These are phyloP conservation scores for Diaporthe vexans DNA, from an alignment of 2,329 filamentous ascomycete species.

Conservation along the genomic window DNA sequence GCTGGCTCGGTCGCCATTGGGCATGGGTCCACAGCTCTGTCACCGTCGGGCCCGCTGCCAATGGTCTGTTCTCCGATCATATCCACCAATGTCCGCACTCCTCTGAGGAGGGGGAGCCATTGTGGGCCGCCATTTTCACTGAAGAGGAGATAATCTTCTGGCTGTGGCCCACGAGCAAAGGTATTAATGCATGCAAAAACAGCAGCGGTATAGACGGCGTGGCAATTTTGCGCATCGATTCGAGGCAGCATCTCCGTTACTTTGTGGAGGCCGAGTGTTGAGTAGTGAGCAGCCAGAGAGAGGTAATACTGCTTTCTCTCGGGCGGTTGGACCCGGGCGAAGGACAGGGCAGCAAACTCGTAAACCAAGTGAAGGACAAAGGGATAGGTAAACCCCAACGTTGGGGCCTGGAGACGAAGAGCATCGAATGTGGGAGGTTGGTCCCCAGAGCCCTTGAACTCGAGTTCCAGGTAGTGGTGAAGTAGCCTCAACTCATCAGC, in stretches of 20 bases:
- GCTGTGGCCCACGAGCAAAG: slow-evolving; percentile 6
- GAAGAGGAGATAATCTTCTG: background rate
- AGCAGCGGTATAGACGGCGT: slow-evolving; percentile 5
- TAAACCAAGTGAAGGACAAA: background rate
- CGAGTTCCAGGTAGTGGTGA: background rate
- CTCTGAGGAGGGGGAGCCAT: slow-evolving; percentile 2
- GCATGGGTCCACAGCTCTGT: background rate
- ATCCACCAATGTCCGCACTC: background rate
- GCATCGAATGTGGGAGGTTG: slow-evolving; percentile 1
- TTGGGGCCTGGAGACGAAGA: slow-evolving; percentile 5
- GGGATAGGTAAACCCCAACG: background rate
- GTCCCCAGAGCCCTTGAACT: slow-evolving; percentile 1
- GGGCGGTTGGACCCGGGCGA: background rate
- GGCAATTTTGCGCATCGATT: slow-evolving; percentile 42
- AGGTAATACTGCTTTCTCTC: background rate
- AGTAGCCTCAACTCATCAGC: background rate
- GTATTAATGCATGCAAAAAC: background rate
- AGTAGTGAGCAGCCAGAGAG: background rate
- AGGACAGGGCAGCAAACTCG: background rate
- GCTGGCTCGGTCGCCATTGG: background rate
- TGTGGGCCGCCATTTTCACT: background rate
- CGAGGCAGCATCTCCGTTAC: slow-evolving; percentile 44
- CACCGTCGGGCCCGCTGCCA: background rate
- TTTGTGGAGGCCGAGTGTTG: background rate
- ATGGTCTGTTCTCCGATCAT: slow-evolving; percentile 2